Percentiles rank a stretch among this genome's conserved stretches.
Evolutionary conservation across 2,329 filamentous ascomycete species (phyloP).

Genomic region (Ophiostoma sp.): DNA sequence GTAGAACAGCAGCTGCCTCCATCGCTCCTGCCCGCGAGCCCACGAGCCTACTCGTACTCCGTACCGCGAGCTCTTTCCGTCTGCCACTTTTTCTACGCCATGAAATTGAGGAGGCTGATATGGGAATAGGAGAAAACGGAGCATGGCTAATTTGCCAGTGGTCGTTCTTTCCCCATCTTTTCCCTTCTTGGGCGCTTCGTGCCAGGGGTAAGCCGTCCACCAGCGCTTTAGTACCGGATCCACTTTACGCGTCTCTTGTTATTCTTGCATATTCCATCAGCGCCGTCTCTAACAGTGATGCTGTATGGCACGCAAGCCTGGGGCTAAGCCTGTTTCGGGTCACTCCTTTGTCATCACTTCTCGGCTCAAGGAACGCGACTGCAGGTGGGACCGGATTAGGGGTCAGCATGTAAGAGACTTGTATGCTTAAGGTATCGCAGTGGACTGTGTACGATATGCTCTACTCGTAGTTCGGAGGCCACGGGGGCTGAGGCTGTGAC

Average conservation of each 20-base stretch:
- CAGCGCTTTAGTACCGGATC: constrained; percentile 10
- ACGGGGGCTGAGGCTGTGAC: constrained; percentile 6
- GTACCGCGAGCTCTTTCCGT: not conserved
- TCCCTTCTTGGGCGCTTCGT: constrained; percentile 21
- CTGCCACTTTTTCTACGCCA: not conserved
- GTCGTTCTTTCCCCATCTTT: constrained; percentile 18
- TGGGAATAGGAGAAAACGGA: constrained; percentile 19
- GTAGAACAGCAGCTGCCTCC: not conserved
- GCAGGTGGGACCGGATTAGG: not conserved
- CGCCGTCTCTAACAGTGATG: not conserved
- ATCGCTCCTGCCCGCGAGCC: constrained; percentile 2
- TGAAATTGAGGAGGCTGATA: constrained; percentile 18
- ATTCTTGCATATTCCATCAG: not conserved
- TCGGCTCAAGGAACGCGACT: not conserved
- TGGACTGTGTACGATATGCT: not conserved
- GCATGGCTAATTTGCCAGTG: constrained; percentile 18
- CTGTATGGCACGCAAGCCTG: not conserved
- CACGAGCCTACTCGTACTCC: not conserved
- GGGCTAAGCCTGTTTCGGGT: not conserved
- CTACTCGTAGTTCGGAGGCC: not conserved
- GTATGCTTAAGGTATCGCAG: not conserved
- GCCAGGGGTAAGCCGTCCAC: constrained; percentile 20
- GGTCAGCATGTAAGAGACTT: not conserved
- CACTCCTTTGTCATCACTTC: not conserved
- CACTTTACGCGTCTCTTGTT: constrained; percentile 22